Evolutionary conservation across 257 asterid species (phyloP).

Genomic region (Ligustrum vulgare): DNA sequence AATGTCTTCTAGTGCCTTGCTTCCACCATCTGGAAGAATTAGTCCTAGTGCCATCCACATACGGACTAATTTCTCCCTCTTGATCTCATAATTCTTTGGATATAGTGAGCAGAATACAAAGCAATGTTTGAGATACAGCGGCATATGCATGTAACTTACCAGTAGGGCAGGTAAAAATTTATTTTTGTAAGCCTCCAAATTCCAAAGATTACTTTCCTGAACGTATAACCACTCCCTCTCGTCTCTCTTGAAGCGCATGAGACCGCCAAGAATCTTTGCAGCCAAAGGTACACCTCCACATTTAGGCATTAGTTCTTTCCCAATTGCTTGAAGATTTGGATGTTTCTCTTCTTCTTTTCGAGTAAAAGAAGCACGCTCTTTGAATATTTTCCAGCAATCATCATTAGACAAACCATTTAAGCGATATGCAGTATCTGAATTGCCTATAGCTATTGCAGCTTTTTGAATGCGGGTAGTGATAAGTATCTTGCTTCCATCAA

Average conservation of each 20-base stretch:
- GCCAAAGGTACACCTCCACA: conserved; percentile 33
- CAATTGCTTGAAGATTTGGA: conserved; percentile 18
- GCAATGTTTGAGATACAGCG: conserved; percentile 29
- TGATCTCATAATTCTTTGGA: conserved; percentile 26
- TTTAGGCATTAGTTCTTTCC: conserved; percentile 22
- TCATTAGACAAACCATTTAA: conserved; percentile 25
- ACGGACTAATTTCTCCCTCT: background rate
- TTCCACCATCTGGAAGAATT: no score
- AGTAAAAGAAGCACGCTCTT: conserved; percentile 16
- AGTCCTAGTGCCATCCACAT: no score
- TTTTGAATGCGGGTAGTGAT: conserved; percentile 21
- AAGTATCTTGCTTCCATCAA: conserved; percentile 30
- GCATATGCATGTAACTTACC: conserved; percentile 30
- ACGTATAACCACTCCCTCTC: conserved; percentile 33
- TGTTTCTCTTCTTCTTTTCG: conserved; percentile 21
- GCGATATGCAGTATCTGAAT: conserved; percentile 2
- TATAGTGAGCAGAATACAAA: conserved; percentile 32
- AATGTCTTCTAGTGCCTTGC: no score
- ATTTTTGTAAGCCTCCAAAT: conserved; percentile 9
- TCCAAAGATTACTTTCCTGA: conserved; percentile 28
- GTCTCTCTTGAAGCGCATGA: conserved; percentile 28
- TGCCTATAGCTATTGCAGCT: conserved; percentile 11
- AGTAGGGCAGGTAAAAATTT: conserved; percentile 17
- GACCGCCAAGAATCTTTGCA: conserved; percentile 26
- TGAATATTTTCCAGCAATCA: conserved; percentile 29